A percentile compares a stretch with the other conserved stretches of the same genome.
phyloP scores from a whole-genome alignment of 129 eudicot species.

The Arctium lappa region DNA sequence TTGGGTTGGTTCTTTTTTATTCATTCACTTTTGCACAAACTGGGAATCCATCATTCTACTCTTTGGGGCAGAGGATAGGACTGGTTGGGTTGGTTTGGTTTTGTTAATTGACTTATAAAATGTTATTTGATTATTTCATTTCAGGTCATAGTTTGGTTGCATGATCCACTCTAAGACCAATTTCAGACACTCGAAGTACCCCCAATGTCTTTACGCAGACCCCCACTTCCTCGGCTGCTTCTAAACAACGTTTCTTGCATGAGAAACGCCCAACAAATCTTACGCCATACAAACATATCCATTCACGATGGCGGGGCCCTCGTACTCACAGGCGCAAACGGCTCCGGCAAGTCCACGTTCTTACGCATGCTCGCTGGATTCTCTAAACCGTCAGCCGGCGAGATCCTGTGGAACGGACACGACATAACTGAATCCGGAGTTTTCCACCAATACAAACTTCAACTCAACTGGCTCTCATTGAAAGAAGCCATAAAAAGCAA shows the following conservation, averaged over 20 bases:
- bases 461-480: slow-evolving; percentile 87
- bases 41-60: no score
- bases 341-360: slow-evolving; percentile 88
- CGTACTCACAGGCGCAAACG: slow-evolving; percentile 82
- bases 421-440: slow-evolving; percentile 79
- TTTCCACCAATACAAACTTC: slow-evolving; percentile 92
- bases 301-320: slow-evolving; percentile 88
- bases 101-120: no score
- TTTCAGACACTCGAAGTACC: not conserved
- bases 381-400: slow-evolving; percentile 84
- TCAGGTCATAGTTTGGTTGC: slow-evolving; percentile 18
- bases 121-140: not conserved
- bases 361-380: slow-evolving; percentile 88
- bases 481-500: slow-evolving; percentile 79
- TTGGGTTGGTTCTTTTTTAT: no score
- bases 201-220: slow-evolving; percentile 52
- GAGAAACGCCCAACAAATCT: slow-evolving; percentile 96
- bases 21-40: no score
- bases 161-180: slow-evolving; percentile 8
- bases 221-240: slow-evolving; percentile 80
- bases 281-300: slow-evolving; percentile 84
- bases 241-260: slow-evolving; percentile 92
- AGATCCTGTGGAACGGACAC: slow-evolving; percentile 87
- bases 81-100: no score
- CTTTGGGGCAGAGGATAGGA: no score